Percentiles rank a stretch among this genome's conserved stretches.
phyloP scores from a whole-genome alignment of 2,329 filamentous ascomycete genomes.

The Aspergillus sp. region DNA sequence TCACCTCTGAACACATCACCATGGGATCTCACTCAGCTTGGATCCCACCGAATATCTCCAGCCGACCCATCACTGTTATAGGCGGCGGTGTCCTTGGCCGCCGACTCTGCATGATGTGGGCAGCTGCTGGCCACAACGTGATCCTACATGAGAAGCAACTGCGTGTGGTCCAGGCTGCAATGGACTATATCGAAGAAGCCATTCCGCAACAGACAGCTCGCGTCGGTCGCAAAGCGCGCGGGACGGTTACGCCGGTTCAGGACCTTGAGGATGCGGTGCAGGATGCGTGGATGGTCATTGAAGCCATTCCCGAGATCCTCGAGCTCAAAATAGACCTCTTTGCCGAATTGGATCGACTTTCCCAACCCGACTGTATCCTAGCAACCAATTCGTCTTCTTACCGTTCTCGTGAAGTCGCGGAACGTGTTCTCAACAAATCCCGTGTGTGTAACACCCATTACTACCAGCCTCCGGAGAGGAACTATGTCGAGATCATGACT shows the following conservation, averaged over 20 bases:
- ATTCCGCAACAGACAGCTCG: neutral
- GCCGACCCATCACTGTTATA: neutral
- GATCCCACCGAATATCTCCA: neutral
- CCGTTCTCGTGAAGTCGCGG: neutral
- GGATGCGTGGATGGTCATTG: conserved; percentile 1
- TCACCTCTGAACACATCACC: neutral
- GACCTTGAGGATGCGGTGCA: neutral
- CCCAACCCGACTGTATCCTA: neutral
- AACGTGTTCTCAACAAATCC: neutral
- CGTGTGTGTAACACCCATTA: neutral
- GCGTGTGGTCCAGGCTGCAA: neutral
- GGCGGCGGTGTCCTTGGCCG: neutral
- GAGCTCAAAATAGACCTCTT: neutral
- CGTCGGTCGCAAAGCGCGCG: neutral
- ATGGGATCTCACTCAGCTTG: neutral
- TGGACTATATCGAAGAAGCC: neutral
- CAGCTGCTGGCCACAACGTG: neutral
- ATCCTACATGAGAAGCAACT: neutral
- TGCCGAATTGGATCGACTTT: neutral
- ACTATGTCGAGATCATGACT: neutral
- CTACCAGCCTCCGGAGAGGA: neutral
- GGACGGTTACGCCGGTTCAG: neutral
- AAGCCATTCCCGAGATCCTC: conserved; percentile 1
- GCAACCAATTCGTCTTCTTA: neutral
- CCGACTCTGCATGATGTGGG: neutral